Evolutionary conservation across 2,329 filamentous ascomycete species (phyloP).

Genomic region (Colletotrichum sidae): DNA sequence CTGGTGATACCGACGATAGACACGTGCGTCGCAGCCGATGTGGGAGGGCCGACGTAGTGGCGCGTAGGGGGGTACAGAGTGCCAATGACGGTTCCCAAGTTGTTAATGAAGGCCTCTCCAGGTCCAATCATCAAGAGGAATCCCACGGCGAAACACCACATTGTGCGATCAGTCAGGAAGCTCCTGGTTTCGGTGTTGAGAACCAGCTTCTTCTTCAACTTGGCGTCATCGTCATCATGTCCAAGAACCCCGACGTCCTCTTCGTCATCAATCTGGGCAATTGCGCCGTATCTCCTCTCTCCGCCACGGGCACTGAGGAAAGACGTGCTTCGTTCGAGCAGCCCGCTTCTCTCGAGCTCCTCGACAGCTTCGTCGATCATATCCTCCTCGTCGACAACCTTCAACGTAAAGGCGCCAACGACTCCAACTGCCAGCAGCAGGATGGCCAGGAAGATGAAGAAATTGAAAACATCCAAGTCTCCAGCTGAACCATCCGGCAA

Average conservation of each 20-base stretch:
- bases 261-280: conserved; percentile 56
- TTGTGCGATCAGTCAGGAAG: conserved; percentile 89
- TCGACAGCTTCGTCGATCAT: conserved; percentile 92
- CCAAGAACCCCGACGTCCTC: conserved; percentile 55
- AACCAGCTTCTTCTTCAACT: conserved; percentile 86
- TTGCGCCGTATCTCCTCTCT: conserved; percentile 72
- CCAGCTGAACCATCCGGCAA: conserved; percentile 71
- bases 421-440: conserved; percentile 78
- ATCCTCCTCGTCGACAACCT: conserved; percentile 85
- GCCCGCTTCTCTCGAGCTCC: conserved; percentile 88
- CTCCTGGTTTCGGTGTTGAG: conserved; percentile 90
- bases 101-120: conserved; percentile 98
- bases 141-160: conserved; percentile 93
- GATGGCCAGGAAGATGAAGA: conserved; percentile 86
- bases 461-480: conserved; percentile 81
- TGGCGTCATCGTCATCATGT: conserved; percentile 57
- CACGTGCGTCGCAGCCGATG: conserved; percentile 86
- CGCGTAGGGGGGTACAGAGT: conserved; percentile 76
- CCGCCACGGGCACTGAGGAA: conserved; percentile 65
- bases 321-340: conserved; percentile 77
- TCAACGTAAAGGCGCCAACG: conserved; percentile 78
- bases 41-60: conserved; percentile 54
- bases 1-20: conserved; percentile 92
- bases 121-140: conserved; percentile 95
- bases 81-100: conserved; percentile 91